A percentile compares a stretch with the other conserved stretches of the same genome.
These are phyloP conservation scores for Apiotrichum domesticum DNA, from an alignment of 1,284 basidiomycete genomes.

Conservation along the genomic window DNA sequence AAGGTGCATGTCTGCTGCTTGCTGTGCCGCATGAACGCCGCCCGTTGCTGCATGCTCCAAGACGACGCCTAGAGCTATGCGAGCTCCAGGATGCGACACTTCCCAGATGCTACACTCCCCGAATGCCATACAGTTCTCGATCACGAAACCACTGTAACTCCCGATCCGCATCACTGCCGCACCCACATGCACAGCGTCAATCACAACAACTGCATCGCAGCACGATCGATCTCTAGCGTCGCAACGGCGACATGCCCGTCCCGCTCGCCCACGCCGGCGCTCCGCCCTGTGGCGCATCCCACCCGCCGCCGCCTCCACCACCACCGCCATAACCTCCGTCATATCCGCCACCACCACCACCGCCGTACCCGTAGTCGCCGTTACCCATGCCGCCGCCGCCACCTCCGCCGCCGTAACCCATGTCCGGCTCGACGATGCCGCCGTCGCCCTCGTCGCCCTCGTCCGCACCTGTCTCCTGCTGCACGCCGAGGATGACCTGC, in stretches of 20 bases:
- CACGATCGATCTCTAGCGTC: slow-evolving; percentile 14
- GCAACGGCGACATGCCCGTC: slow-evolving; percentile 37
- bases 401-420: slow-evolving; percentile 7
- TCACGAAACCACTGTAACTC: too few species aligned
- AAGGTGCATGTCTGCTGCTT: too few species aligned
- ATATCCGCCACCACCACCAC: slow-evolving; percentile 12
- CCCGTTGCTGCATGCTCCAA: too few species aligned
- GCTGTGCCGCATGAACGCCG: too few species aligned
- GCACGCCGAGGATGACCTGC: slow-evolving; percentile 58
- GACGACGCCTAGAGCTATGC: too few species aligned
- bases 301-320: slow-evolving; percentile 13
- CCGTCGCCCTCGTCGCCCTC: slow-evolving; percentile 34
- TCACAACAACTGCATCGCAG: background rate
- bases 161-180: too few species aligned
- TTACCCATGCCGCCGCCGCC: slow-evolving; percentile 17
- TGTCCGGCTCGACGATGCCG: slow-evolving; percentile 29
- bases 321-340: slow-evolving; percentile 16
- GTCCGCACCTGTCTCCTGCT: slow-evolving; percentile 39
- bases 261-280: slow-evolving; percentile 15
- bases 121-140: too few species aligned
- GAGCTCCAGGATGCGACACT: too few species aligned
- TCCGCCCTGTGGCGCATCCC: slow-evolving; percentile 13
- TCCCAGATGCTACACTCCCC: too few species aligned
- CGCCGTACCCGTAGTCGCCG: background rate
- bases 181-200: too few species aligned